Percentiles rank a stretch among this genome's conserved stretches.
Conservation (phyloP, 2,329 filamentous ascomycete species). For the Sphaerulina populicola region DNA sequence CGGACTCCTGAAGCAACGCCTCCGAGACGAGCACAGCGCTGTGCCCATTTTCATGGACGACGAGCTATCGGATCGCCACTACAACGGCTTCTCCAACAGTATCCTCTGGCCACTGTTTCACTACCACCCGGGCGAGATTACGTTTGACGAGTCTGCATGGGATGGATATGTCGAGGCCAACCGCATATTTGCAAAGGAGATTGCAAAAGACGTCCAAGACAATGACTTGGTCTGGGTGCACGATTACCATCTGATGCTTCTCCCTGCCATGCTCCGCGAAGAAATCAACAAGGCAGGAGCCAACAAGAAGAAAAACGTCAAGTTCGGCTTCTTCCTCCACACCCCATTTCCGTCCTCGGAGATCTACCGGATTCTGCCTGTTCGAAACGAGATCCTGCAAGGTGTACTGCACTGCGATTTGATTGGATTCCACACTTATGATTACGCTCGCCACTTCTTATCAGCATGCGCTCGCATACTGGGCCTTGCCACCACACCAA, state of each 20-base stretch:
- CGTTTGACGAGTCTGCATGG: slow-evolving; percentile 93
- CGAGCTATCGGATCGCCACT: slow-evolving; percentile 86
- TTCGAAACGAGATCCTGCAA: slow-evolving; percentile 77
- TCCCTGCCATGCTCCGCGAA: slow-evolving; percentile 89
- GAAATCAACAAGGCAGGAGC: slow-evolving; percentile 57
- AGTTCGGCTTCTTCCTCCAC: slow-evolving; percentile 97
- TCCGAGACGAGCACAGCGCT: slow-evolving; percentile 81
- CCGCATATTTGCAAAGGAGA: slow-evolving; percentile 77
- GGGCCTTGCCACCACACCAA: slow-evolving; percentile 71
- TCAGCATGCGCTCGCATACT: slow-evolving; percentile 94
- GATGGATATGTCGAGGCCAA: slow-evolving; percentile 89
- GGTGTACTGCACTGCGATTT: slow-evolving; percentile 89
- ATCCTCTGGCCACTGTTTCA: slow-evolving; percentile 99
- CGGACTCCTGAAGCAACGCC: slow-evolving; percentile 60
- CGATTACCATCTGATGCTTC: slow-evolving; percentile 95
- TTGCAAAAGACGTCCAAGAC: slow-evolving; percentile 80
- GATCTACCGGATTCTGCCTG: slow-evolving; percentile 91
- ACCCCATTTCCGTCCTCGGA: slow-evolving; percentile 95
- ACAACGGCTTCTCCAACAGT: slow-evolving; percentile 97
- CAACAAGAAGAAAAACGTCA: slow-evolving; percentile 72
- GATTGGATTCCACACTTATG: slow-evolving; percentile 96
- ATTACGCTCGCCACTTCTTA: slow-evolving; percentile 96
- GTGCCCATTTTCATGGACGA: slow-evolving; percentile 90
- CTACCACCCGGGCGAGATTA: slow-evolving; percentile 97
- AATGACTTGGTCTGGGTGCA: slow-evolving; percentile 97